Evolutionary conservation across 139 green algal species (phyloP), one percentile per base, ranked within the genome.

Genomic region (Volvox reticuliferus): DNA sequence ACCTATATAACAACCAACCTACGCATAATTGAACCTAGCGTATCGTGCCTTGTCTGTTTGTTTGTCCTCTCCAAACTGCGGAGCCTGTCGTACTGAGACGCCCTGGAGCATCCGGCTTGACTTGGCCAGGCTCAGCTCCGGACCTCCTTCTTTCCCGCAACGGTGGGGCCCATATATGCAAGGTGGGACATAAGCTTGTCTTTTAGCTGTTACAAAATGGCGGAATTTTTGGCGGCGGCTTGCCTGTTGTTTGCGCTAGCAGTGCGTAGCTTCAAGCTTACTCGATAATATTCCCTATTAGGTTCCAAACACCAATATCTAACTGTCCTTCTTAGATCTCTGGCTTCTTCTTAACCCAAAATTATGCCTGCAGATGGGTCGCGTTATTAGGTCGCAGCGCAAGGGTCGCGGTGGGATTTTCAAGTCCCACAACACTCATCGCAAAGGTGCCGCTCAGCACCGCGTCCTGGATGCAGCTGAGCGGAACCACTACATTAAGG

Each of bases 321-420:
- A 55, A 55, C 9, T 55, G 44, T 55, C 44, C 44, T 5, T 5
- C 44, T 55, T 55, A 55, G 44, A 5, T 82, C 32, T 12, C 26
- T 82, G 19, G 32, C 76, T 9, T 61, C 32, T 24, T 19, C 21
- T 84, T 73, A 6, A 13, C 36, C 50, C 28, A 1, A 1, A 84
- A 62, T 33, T 73, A 61, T 26, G 44, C 79, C 32, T 61, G 82
- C 82, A 88, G 82, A 99, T 99, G 98, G 98, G 98, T 94, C 98
- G 98, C 91, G 96, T 99, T 69, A 99, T 99, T 93, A 94, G 98
- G 69, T 92, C 93, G 86, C 98, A 99, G 98, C 97, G 98, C 97
- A 99, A 99, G 96, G 98, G 98, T 94, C 95, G 96, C 75, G 98
- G 98, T 61, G 97, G 94, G 69, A 95, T 99, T 44, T 99, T 99